Base-by-base conservation (phyloP, 148 eudicot species). In the Arbutus unedo region DNA sequence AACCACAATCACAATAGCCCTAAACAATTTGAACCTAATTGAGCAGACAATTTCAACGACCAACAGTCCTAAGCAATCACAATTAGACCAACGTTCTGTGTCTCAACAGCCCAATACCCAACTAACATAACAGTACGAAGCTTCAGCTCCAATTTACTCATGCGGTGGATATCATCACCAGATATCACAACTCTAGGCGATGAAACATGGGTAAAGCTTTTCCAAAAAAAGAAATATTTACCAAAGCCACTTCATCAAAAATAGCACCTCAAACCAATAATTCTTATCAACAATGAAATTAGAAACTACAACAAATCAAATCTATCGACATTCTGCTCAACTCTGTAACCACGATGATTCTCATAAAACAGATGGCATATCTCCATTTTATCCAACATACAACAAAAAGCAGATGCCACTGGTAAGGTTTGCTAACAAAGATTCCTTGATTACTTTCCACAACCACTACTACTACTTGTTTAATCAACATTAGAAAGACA, bases 161-260 rank as follows among this genome's bases (percentile, higher is more conserved):
- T 31, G 38, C 38, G 1, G 84, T 93, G 94, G 78, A 93, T 91
- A 79, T 93, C 98, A 89, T 93, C 96, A 48, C 97, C 93, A 94
- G 85, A 9, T 94, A 94, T 83, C 95, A 88, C 25, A 66, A 66
- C 71, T 31, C 18, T 10, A 1, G 44, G 16, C 16, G 10, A 66
- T 11, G 43, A 11, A 23, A 8, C 6, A 1, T 0, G 68, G 5
- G 5, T 8, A 13, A 23, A 23, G 15, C 68, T 21, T 8, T 62
- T 3, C 8, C 38, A 7, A 62, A 62, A 62, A 21, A 11, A 59
- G 66, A 10, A 60, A n/a, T 60, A 2, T 60, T 0, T 60, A n/a
- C 25, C 66, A 6, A 25, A 60, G 8, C 25, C 4, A 25, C 7
- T 60, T 60, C 66, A n/a, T 60, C 31, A n/a, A 60, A 25, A 23